Conservation (phyloP, 2,329 filamentous ascomycete genomes). For the Fusarium nodosum region DNA sequence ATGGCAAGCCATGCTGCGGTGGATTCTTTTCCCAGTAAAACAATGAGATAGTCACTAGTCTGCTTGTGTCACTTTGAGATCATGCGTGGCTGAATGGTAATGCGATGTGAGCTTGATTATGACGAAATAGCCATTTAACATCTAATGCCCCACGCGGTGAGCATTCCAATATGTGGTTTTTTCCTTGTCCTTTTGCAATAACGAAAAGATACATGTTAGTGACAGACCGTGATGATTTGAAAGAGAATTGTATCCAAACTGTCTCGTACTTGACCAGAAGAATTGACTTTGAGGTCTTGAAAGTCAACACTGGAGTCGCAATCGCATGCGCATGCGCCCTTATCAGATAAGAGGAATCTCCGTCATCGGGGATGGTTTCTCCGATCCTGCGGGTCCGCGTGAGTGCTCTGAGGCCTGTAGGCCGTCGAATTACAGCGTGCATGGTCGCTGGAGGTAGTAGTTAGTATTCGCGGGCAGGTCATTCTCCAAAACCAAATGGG, state of each 20-base stretch:
- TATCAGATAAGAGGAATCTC: constrained; percentile 46
- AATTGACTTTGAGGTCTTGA: not conserved
- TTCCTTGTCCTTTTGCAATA: not conserved
- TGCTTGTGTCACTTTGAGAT: not conserved
- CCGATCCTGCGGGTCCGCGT: constrained; percentile 35
- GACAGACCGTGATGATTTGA: not conserved
- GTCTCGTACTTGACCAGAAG: not conserved
- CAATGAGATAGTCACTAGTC: not conserved
- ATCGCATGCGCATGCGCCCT: constrained; percentile 28
- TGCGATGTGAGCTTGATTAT: constrained; percentile 29
- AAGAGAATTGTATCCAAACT: not conserved
- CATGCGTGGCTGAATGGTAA: not conserved
- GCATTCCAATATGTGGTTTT: not conserved
- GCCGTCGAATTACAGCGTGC: constrained; percentile 10
- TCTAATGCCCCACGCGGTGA: constrained; percentile 19
- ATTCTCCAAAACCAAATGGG: constrained; percentile 48
- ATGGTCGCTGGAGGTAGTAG: constrained; percentile 7
- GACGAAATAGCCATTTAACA: constrained; percentile 42
- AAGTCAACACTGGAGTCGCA: constrained; percentile 15
- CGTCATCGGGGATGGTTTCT: constrained; percentile 47
- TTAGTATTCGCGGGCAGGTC: constrained; percentile 33
- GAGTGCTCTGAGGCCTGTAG: constrained; percentile 27
- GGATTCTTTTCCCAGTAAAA: not conserved
- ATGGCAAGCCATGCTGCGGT: not conserved
- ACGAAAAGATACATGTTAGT: not conserved